A percentile compares a stretch with the other conserved stretches of the same genome.
These are phyloP conservation scores for Starmerella powellii DNA, from an alignment of 805 yeast genomes.

Conservation along the genomic window DNA sequence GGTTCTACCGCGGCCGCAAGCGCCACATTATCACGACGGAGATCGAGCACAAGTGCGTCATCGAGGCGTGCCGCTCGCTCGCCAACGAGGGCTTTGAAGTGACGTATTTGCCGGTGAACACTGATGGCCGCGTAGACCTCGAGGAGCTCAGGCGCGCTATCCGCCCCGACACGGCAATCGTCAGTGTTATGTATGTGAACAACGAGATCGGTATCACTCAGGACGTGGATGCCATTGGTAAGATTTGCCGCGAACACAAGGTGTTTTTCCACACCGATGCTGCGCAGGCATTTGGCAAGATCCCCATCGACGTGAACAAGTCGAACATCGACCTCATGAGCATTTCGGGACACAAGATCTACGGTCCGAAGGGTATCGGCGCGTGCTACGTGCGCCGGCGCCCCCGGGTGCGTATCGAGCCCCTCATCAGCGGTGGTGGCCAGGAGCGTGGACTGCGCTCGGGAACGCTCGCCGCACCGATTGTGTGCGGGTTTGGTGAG, in stretches of 20 bases:
- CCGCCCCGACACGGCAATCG: constrained; percentile 80
- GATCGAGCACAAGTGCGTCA: constrained; percentile 97
- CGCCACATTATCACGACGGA: constrained; percentile 90
- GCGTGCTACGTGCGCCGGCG: constrained; percentile 93
- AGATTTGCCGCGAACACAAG: constrained; percentile 71
- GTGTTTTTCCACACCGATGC: constrained; percentile 95
- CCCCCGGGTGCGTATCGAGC: constrained; percentile 94
- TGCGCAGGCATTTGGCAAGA: constrained; percentile 94
- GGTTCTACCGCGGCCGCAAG: constrained; percentile 81
- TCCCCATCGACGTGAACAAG: constrained; percentile 83
- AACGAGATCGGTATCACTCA: constrained; percentile 97
- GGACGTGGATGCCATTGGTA: constrained; percentile 88
- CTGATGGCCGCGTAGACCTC: constrained; percentile 67
- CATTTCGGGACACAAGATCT: constrained; percentile 88
- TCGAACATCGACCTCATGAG: constrained; percentile 88
- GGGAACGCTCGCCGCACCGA: constrained; percentile 95
- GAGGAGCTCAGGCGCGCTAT: constrained; percentile 71
- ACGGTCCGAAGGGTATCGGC: constrained; percentile 97
- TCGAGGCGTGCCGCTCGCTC: constrained; percentile 87
- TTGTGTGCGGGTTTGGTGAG: constrained; percentile 92
- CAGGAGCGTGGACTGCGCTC: constrained; percentile 97
- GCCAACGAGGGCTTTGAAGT: constrained; percentile 96
- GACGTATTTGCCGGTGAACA: constrained; percentile 74
- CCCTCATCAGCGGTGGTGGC: constrained; percentile 94
- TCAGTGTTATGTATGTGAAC: constrained; percentile 93